Percentiles rank a stretch among this genome's conserved stretches.
Conservation (phyloP, 2,329 filamentous ascomycete species). For the Teratosphaeria destructans region DNA sequence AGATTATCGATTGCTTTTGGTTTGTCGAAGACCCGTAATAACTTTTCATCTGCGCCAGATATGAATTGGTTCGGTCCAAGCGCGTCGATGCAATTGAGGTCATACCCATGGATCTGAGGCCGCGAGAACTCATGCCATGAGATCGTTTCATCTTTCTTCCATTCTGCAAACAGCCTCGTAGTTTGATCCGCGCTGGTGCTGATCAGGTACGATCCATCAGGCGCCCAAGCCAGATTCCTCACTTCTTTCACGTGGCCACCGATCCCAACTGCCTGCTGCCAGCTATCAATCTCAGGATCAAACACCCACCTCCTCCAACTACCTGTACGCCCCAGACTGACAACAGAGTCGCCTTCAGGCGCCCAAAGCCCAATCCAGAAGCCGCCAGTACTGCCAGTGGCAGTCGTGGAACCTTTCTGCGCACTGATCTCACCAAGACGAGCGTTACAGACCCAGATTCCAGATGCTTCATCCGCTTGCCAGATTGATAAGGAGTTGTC, state of each 20-base stretch:
- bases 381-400: slow-evolving; percentile 87
- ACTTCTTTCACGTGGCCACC: slow-evolving; percentile 77
- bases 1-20: slow-evolving; percentile 73
- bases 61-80: slow-evolving; percentile 69
- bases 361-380: slow-evolving; percentile 97
- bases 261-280: slow-evolving; percentile 67
- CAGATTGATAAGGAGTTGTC: slow-evolving; percentile 93
- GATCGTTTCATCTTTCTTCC: slow-evolving; percentile 39
- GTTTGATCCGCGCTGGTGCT: slow-evolving; percentile 91
- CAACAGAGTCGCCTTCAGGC: slow-evolving; percentile 61
- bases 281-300: slow-evolving; percentile 50
- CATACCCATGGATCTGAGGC: slow-evolving; percentile 96
- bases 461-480: slow-evolving; percentile 72
- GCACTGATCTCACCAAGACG: slow-evolving; percentile 87
- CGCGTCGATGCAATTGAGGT: slow-evolving; percentile 84
- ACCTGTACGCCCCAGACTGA: slow-evolving; percentile 78
- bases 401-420: slow-evolving; percentile 91
- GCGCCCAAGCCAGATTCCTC: slow-evolving; percentile 75
- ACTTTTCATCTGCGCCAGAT: slow-evolving; percentile 92
- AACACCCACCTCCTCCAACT: slow-evolving; percentile 84
- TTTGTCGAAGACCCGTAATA: slow-evolving; percentile 90
- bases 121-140: slow-evolving; percentile 95
- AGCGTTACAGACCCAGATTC: slow-evolving; percentile 81
- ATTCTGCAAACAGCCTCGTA: slow-evolving; percentile 73
- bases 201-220: slow-evolving; percentile 70